Evolutionary conservation across 768 basidiomycete genomes (phyloP).

Genomic region (Megacollybia marginata): DNA sequence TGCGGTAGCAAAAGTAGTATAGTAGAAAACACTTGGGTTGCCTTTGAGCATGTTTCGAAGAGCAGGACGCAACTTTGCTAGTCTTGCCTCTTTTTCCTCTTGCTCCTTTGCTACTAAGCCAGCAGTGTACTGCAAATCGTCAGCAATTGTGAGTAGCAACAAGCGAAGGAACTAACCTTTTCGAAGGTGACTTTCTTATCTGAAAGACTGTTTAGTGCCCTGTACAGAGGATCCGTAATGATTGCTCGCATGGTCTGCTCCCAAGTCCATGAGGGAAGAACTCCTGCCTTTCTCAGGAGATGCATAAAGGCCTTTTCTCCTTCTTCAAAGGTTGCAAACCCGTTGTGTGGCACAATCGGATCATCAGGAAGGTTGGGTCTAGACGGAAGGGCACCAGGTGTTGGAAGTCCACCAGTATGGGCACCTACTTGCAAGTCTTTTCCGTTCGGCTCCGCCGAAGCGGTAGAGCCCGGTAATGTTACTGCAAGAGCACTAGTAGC

Average conservation of each 20-base stretch:
- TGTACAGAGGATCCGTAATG: constrained; percentile 97
- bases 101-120: constrained; percentile 74
- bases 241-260: constrained; percentile 97
- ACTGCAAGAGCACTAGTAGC: not conserved
- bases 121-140: constrained; percentile 58
- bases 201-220: constrained; percentile 84
- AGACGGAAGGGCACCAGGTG: constrained; percentile 54
- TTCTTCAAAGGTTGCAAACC: constrained; percentile 79
- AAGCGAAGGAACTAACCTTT: constrained; percentile 48
- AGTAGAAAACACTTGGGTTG: constrained; percentile 84
- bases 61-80: constrained; percentile 83
- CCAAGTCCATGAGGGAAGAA: constrained; percentile 94
- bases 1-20: constrained; percentile 85
- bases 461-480: not conserved
- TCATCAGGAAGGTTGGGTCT: constrained; percentile 81
- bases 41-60: constrained; percentile 80
- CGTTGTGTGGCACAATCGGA: constrained; percentile 84
- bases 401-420: constrained; percentile 52
- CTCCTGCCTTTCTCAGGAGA: constrained; percentile 81
- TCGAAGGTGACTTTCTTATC: constrained; percentile 95
- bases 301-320: constrained; percentile 93
- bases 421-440: constrained; percentile 38
- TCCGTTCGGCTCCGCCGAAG: constrained; percentile 28
- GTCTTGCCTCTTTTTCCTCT: constrained; percentile 76
- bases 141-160: not conserved